Evolutionary conservation across 352 stramenopile genomes (phyloP).

Genomic region (Phytophthora capsici): DNA sequence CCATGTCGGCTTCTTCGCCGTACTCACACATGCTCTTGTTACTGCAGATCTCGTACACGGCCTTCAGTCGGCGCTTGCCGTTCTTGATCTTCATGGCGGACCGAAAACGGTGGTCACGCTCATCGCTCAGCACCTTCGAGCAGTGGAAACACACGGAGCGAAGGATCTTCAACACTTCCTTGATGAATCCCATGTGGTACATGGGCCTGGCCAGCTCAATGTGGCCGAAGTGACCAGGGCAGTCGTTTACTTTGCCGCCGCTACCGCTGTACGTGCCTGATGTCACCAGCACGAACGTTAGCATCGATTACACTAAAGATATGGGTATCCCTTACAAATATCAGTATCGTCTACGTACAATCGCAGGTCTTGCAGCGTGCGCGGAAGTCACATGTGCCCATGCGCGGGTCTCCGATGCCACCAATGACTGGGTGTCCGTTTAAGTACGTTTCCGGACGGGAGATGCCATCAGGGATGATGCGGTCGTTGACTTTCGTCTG

Average conservation of each 20-base stretch:
- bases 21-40: slow-evolving; percentile 92
- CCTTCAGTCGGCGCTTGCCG: slow-evolving; percentile 92
- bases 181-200: slow-evolving; percentile 98
- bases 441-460: slow-evolving; percentile 86
- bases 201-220: slow-evolving; percentile 97
- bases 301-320: slow-evolving; percentile 1
- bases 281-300: slow-evolving; percentile 13
- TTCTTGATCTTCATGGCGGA: slow-evolving; percentile 89
- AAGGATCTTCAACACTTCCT: slow-evolving; percentile 94
- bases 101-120: slow-evolving; percentile 84
- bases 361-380: slow-evolving; percentile 93
- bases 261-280: slow-evolving; percentile 89
- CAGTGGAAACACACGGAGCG: slow-evolving; percentile 98
- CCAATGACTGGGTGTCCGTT: slow-evolving; percentile 97
- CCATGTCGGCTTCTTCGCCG: slow-evolving; percentile 85
- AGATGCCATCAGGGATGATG: slow-evolving; percentile 96
- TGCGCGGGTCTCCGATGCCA: slow-evolving; percentile 97
- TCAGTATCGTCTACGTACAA: slow-evolving; percentile 57
- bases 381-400: slow-evolving; percentile 94
- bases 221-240: slow-evolving; percentile 99
- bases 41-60: slow-evolving; percentile 95
- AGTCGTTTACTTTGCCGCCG: slow-evolving; percentile 95
- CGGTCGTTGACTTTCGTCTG: slow-evolving; percentile 97
- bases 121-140: slow-evolving; percentile 94
- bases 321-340: slow-evolving; percentile 2